Conservation (phyloP, 768 basidiomycete genomes). For the Brasilioporus rufonigricans region DNA sequence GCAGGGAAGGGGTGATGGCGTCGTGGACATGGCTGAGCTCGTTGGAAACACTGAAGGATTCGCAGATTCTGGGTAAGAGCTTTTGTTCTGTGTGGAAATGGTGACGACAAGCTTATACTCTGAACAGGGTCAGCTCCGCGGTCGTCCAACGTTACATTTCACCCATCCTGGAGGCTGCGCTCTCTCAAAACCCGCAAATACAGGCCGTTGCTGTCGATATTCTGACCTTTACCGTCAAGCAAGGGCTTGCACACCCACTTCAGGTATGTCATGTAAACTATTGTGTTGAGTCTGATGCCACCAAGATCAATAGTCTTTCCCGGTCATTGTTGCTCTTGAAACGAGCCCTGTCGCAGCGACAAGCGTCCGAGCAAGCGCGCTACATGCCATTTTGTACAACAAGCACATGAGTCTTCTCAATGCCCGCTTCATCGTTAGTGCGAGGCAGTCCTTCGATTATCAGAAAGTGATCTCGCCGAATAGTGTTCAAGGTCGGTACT, state of each 20-base stretch:
- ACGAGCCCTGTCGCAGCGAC: conserved; percentile 64
- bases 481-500: conserved; percentile 49
- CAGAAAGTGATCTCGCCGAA: conserved; percentile 57
- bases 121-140: conserved; percentile 82
- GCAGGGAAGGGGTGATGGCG: conserved; percentile 29
- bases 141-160: conserved; percentile 90
- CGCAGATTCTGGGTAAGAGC: conserved; percentile 89
- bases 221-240: conserved; percentile 88
- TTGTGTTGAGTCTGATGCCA: background rate
- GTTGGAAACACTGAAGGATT: conserved; percentile 95
- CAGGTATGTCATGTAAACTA: conserved; percentile 51
- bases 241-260: conserved; percentile 93
- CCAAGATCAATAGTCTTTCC: conserved; percentile 65
- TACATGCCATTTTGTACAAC: conserved; percentile 79
- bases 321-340: conserved; percentile 90
- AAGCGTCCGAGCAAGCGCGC: conserved; percentile 70
- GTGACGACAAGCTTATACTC: background rate
- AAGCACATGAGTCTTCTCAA: conserved; percentile 92
- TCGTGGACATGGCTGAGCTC: conserved; percentile 88
- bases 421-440: conserved; percentile 78
- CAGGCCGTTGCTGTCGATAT: conserved; percentile 89
- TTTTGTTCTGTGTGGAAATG: background rate
- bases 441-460: conserved; percentile 79
- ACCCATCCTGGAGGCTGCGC: conserved; percentile 76
- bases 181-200: conserved; percentile 66